Evolutionary conservation across 148 eudicot genomes (phyloP).

Genomic region (Mesembryanthemum crystallinum): DNA sequence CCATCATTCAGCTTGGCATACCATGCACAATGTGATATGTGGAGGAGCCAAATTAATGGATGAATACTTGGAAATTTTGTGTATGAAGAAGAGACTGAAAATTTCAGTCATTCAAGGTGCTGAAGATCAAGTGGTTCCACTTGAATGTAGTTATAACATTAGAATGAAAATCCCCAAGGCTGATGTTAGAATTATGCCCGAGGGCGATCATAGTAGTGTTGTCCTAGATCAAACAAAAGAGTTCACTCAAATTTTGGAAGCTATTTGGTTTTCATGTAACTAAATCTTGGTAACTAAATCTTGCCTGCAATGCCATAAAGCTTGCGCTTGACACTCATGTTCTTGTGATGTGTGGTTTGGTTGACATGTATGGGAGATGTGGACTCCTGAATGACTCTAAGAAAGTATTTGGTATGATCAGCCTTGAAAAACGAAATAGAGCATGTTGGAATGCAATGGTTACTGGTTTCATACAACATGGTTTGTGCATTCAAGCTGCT

Average conservation of each 20-base stretch:
- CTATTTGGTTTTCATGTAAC: constrained; percentile 42
- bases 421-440: constrained; percentile 24
- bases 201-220: constrained; percentile 51
- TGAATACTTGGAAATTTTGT: constrained; percentile 42
- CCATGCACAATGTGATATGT: constrained; percentile 77
- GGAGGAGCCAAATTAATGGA: constrained; percentile 65
- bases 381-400: constrained; percentile 48
- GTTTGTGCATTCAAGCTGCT: constrained; percentile 43
- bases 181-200: constrained; percentile 37
- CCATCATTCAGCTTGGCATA: constrained; percentile 89
- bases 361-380: constrained; percentile 63
- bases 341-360: constrained; percentile 62
- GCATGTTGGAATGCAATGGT: constrained; percentile 82
- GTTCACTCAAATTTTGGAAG: constrained; percentile 47
- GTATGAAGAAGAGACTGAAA: constrained; percentile 22
- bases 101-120: constrained; percentile 55
- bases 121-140: constrained; percentile 55
- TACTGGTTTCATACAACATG: constrained; percentile 43
- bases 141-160: constrained; percentile 57
- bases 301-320: constrained; percentile 54
- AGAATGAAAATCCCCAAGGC: constrained; percentile 47
- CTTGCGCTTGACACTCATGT: constrained; percentile 40
- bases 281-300: too few species aligned
- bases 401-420: constrained; percentile 40
- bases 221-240: constrained; percentile 42